These are phyloP conservation scores for Tricholoma sp. DNA, from an alignment of 768 basidiomycete species.

Conservation along the genomic window DNA sequence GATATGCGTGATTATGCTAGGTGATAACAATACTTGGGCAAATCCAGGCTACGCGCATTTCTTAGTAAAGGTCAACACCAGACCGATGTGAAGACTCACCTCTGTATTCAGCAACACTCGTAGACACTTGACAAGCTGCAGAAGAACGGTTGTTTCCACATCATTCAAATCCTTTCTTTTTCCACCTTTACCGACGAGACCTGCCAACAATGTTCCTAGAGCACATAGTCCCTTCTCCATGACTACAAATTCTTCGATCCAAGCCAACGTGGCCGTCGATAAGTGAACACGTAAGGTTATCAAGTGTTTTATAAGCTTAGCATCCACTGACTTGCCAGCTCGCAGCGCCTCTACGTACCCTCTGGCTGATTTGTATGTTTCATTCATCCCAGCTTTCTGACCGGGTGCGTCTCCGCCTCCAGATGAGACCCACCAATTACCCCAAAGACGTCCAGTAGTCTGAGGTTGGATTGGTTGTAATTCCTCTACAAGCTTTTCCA, in stretches of 20 bases:
- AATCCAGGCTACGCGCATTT: constrained; percentile 58
- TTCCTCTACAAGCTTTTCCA: constrained; percentile 30
- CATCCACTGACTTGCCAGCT: constrained; percentile 46
- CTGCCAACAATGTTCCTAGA: constrained; percentile 51
- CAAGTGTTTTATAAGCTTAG: constrained; percentile 68
- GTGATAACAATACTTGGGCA: constrained; percentile 53
- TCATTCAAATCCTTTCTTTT: constrained; percentile 58
- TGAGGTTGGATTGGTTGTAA: constrained; percentile 51
- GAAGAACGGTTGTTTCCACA: constrained; percentile 57
- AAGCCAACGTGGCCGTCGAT: constrained; percentile 73
- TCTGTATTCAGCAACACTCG: constrained; percentile 82
- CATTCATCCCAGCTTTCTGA: constrained; percentile 28
- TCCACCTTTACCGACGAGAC: constrained; percentile 63
- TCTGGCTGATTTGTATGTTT: constrained; percentile 43
- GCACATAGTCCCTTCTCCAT: constrained; percentile 59
- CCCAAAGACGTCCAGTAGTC: constrained; percentile 70
- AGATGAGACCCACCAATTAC: constrained; percentile 70
- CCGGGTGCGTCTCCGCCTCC: constrained; percentile 42
- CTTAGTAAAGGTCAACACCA: constrained; percentile 3
- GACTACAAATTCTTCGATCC: constrained; percentile 76
- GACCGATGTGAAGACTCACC: constrained; percentile 39
- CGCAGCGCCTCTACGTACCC: constrained; percentile 63
- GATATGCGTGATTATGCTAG: constrained; percentile 66
- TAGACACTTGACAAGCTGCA: constrained; percentile 76
- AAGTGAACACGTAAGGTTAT: constrained; percentile 81